Evolutionary conservation across 345 rosid species (phyloP), one percentile per base, ranked within the genome.

Genomic region (Hibiscus mutabilis): DNA sequence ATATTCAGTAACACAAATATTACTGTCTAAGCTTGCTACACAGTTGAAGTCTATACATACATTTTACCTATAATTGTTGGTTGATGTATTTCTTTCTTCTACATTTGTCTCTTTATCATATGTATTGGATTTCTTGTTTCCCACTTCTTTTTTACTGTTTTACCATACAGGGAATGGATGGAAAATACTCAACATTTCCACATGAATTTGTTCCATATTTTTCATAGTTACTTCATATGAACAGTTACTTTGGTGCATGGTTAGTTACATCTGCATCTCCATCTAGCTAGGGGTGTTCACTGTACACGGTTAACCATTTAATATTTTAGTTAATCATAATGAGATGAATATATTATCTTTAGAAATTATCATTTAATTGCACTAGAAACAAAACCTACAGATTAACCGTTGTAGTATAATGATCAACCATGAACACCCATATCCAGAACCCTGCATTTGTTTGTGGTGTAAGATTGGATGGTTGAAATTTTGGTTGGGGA

Each of bases 41-140:
- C n/a, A n/a, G n/a, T n/a, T n/a, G n/a, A n/a, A n/a, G n/a, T n/a
- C n/a, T 29, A 70, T 68, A 66, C 40, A 51, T 63, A 35, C 63
- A 13, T 59, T 52, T 63, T 69, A 69, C 62, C 67, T 68, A 57
- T 72, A 58, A 56, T 58, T 74, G 82, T 73, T 72, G 76, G 81
- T 80, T 83, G 66, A 72, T 22, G 57, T 29, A 70, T 77, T 64
- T 53, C 70, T 77, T 60, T 80, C 80, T 73, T 70, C 71, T 72
- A 49, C 31, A 3, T 25, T 72, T 68, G 35, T 42, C 67, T 73
- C 16, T 19, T 7, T 69, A 13, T 52, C n/a, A 59, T 21, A 37
- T 37, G 31, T 33, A 25, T 31, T 75, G 11, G 6, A 52, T 56
- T 78, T 63, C 76, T 74, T 73, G 70, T 35, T 72, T 40, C 35